A percentile compares a stretch with the other conserved stretches of the same genome.
These are phyloP conservation scores for Camelina neglecta DNA, from an alignment of 345 rosid species.

Conservation along the genomic window DNA sequence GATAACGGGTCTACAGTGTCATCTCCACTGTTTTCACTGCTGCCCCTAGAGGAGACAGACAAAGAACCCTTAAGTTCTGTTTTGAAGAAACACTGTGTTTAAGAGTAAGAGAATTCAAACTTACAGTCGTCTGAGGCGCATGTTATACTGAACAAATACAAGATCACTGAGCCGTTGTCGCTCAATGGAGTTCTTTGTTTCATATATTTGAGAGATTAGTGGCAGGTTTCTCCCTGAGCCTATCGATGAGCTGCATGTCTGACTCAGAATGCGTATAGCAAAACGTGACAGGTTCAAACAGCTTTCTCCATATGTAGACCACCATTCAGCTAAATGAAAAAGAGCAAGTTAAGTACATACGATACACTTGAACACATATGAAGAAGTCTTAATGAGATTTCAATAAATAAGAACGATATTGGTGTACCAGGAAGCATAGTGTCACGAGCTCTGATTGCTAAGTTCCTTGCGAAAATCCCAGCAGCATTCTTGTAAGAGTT, in stretches of 20 bases:
- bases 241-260: constrained; percentile 65
- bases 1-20: constrained; percentile 56
- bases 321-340: constrained; percentile 80
- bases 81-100: neutral
- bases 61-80: constrained; percentile 26
- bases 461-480: constrained; percentile 91
- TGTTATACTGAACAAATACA: constrained; percentile 79
- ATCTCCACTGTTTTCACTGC: constrained; percentile 49
- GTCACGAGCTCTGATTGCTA: constrained; percentile 86
- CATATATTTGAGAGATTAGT: constrained; percentile 55
- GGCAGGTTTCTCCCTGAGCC: constrained; percentile 50
- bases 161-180: constrained; percentile 70
- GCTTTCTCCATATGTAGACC: constrained; percentile 92
- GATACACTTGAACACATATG: neutral
- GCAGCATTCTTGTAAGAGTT: constrained; percentile 69
- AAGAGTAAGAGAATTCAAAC: constrained; percentile 33
- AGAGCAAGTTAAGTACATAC: neutral
- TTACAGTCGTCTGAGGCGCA: constrained; percentile 72
- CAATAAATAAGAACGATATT: neutral
- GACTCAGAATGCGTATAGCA: constrained; percentile 81
- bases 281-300: constrained; percentile 87
- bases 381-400: neutral
- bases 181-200: constrained; percentile 76
- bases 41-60: constrained; percentile 29
- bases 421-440: constrained; percentile 73